phyloP scores from a whole-genome alignment of 371 early-diverging fungal species.

The Apophysomyces variabilis region DNA sequence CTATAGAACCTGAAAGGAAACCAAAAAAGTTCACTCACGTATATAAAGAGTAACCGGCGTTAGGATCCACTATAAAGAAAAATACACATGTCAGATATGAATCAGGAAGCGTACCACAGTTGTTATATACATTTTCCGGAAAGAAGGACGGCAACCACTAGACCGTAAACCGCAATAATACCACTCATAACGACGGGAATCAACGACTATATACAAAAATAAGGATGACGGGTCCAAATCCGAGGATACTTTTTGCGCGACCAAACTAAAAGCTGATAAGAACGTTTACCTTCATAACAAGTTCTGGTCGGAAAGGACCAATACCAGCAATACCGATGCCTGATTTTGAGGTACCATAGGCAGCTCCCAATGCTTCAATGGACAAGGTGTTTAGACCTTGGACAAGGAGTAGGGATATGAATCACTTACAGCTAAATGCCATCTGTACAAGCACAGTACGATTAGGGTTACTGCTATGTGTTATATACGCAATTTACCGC shows the following conservation, averaged over 20 bases:
- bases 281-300: conserved; percentile 74
- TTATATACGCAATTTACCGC: conserved; percentile 31
- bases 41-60: conserved; percentile 45
- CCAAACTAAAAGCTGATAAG: neutral
- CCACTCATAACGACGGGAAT: conserved; percentile 95
- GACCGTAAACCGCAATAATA: conserved; percentile 92
- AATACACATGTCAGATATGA: neutral
- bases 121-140: conserved; percentile 66
- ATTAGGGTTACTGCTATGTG: neutral
- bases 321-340: conserved; percentile 90
- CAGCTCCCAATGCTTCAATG: conserved; percentile 82
- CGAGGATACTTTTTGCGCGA: too few relatives aligned
- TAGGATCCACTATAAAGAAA: conserved; percentile 57
- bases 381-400: neutral
- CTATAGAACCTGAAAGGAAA: conserved; percentile 31
- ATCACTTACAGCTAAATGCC: conserved; percentile 47
- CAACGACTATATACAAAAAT: conserved; percentile 50
- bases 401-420: neutral
- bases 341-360: conserved; percentile 92
- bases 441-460: conserved; percentile 28
- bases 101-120: neutral
- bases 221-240: neutral
- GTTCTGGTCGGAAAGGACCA: conserved; percentile 87
- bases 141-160: conserved; percentile 86
- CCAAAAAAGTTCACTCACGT: conserved; percentile 30